Evolutionary conservation across 257 asterid species (phyloP).

Genomic region (Capsicum baccatum): DNA sequence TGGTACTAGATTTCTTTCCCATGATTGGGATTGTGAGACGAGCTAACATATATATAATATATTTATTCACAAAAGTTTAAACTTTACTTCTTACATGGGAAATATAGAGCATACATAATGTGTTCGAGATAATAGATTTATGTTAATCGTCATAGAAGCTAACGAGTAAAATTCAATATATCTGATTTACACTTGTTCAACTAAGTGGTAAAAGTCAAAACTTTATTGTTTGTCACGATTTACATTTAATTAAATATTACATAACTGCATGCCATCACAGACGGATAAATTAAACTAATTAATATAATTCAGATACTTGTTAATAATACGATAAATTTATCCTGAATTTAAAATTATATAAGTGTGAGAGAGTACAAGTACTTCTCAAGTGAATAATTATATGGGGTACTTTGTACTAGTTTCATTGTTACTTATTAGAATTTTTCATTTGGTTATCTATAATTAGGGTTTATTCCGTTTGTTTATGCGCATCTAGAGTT

Average conservation of each 20-base stretch:
- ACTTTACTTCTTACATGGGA: not conserved
- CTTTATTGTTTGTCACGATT: not conserved
- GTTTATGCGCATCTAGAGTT: constrained; percentile 34
- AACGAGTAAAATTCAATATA: not conserved
- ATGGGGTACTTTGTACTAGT: constrained; percentile 3
- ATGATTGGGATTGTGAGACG: not conserved
- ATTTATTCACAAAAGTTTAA: not conserved
- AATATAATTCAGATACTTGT: not conserved
- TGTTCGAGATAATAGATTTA: not conserved
- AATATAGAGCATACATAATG: not conserved
- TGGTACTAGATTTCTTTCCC: too few relatives aligned
- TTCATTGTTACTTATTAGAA: not conserved
- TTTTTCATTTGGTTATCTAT: constrained; percentile 23
- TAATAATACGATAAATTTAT: not conserved
- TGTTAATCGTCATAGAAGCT: not conserved
- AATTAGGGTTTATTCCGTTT: constrained; percentile 32
- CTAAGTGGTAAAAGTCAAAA: not conserved
- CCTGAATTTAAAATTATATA: not conserved
- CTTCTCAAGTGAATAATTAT: not conserved
- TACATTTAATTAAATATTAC: not conserved
- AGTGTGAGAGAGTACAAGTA: not conserved
- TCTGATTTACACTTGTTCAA: not conserved
- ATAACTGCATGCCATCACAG: not conserved
- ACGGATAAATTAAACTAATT: not conserved
- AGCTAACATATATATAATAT: not conserved